A percentile compares a stretch with the other conserved stretches of the same genome.
Evolutionary conservation across 2,329 filamentous ascomycete genomes (phyloP).

Genomic region (Lasiodiplodia gonubiensis): DNA sequence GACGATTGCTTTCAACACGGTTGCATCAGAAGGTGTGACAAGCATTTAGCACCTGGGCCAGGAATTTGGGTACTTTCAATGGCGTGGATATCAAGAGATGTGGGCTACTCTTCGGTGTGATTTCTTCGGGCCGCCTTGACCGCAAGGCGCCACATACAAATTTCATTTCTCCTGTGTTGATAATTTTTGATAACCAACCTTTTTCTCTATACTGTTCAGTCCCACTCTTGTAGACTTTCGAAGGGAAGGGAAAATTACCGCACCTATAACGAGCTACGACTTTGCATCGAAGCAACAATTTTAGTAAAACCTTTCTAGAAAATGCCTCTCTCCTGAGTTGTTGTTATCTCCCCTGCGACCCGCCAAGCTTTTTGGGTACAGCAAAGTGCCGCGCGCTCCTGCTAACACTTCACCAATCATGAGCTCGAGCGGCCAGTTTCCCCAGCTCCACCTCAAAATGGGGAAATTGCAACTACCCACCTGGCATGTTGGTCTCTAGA

Average conservation of each 20-base stretch:
- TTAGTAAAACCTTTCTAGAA: constrained; percentile 11
- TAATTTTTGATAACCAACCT: constrained; percentile 26
- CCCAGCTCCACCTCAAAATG: not conserved
- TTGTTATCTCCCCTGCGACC: not conserved
- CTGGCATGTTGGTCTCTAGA: not conserved
- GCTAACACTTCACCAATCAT: not conserved
- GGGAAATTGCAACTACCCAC: constrained; percentile 11
- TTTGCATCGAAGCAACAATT: constrained; percentile 19
- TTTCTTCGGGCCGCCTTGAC: constrained; percentile 10
- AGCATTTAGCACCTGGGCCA: constrained; percentile 20
- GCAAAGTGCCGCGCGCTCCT: not conserved
- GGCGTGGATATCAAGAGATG: constrained; percentile 24
- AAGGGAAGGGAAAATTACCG: constrained; percentile 7
- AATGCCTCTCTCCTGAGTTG: too few relatives aligned
- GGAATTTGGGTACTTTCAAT: constrained; percentile 9
- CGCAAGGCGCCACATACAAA: constrained; percentile 8
- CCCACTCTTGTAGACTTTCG: not conserved
- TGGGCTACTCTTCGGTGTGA: constrained; percentile 21
- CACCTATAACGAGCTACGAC: constrained; percentile 24
- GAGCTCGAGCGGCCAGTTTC: not conserved
- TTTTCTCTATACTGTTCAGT: constrained; percentile 13
- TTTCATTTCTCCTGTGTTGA: constrained; percentile 21
- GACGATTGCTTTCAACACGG: constrained; percentile 2
- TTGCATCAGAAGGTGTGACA: constrained; percentile 12
- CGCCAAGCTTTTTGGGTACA: not conserved